These are phyloP conservation scores for Penicillium paneum DNA, from an alignment of 2,329 filamentous ascomycete genomes.

Conservation along the genomic window DNA sequence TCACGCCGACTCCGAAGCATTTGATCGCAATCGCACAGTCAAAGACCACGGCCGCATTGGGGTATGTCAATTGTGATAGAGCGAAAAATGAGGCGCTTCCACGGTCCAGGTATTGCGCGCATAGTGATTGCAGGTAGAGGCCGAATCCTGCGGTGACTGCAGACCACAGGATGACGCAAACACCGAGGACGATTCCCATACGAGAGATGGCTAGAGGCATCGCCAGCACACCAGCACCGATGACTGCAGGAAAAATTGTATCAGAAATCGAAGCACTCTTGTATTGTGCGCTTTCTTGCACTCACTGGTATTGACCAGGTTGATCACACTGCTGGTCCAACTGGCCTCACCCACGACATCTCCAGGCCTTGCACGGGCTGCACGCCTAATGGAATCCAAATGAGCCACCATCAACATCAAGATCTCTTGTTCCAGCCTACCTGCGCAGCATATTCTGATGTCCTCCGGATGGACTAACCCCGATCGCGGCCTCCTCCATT, in stretches of 20 bases:
- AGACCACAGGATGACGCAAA: slow-evolving; percentile 85
- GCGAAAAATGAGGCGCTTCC: slow-evolving; percentile 91
- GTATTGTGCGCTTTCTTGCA: slow-evolving; percentile 33
- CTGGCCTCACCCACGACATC: slow-evolving; percentile 72
- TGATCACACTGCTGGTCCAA: slow-evolving; percentile 88
- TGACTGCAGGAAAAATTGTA: slow-evolving; percentile 54
- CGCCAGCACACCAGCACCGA: slow-evolving; percentile 89
- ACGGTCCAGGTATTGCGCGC: slow-evolving; percentile 86
- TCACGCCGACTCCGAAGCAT: slow-evolving; percentile 95
- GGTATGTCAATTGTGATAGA: slow-evolving; percentile 94
- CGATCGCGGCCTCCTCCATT: slow-evolving; percentile 35
- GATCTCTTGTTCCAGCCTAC: background rate
- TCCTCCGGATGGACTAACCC: slow-evolving; percentile 23
- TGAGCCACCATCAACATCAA: background rate
- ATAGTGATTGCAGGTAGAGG: slow-evolving; percentile 89
- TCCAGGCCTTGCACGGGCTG: slow-evolving; percentile 63
- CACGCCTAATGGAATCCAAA: slow-evolving; percentile 25
- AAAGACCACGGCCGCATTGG: slow-evolving; percentile 91
- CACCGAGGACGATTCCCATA: slow-evolving; percentile 86
- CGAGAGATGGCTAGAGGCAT: slow-evolving; percentile 95
- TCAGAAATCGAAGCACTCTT: slow-evolving; percentile 11
- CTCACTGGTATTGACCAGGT: slow-evolving; percentile 90
- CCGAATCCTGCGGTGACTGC: slow-evolving; percentile 86
- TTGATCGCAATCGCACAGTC: slow-evolving; percentile 95
- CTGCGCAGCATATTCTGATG: background rate